phyloP scores from a whole-genome alignment of 2,329 filamentous ascomycete genomes.

The Aureobasidium zeae region DNA sequence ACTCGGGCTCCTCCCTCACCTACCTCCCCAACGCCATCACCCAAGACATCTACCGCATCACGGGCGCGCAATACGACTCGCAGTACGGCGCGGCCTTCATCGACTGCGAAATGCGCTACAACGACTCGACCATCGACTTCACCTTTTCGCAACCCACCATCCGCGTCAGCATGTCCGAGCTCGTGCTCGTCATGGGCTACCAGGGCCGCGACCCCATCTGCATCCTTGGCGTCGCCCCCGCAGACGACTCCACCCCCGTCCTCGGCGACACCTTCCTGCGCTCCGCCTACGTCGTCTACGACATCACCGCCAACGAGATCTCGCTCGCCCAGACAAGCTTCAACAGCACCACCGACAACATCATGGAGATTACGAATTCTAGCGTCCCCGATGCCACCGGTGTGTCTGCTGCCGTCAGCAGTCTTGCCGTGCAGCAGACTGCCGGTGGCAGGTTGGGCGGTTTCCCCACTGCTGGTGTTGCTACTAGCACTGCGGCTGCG shows the following conservation, averaged over 20 bases:
- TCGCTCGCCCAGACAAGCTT: constrained; percentile 53
- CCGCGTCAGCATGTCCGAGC: constrained; percentile 45
- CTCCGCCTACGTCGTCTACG: constrained; percentile 55
- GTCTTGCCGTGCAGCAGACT: constrained; percentile 34
- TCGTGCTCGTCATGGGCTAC: constrained; percentile 44
- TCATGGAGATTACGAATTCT: constrained; percentile 45
- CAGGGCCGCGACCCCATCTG: constrained; percentile 34
- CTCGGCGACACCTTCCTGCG: constrained; percentile 56
- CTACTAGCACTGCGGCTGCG: constrained; percentile 13
- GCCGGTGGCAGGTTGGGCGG: constrained; percentile 36
- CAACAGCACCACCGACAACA: constrained; percentile 43
- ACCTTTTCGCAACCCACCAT: constrained; percentile 49
- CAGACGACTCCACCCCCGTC: constrained; percentile 40
- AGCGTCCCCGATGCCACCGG: constrained; percentile 45
- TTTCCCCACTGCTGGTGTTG: constrained; percentile 5
- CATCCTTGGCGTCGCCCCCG: constrained; percentile 43
- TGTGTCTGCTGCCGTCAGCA: constrained; percentile 44
- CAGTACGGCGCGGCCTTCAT: constrained; percentile 41
- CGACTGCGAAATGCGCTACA: constrained; percentile 44
- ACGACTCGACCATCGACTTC: constrained; percentile 45
- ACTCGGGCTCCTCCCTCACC: constrained; percentile 65
- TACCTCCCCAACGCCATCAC: constrained; percentile 58
- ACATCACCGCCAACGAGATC: constrained; percentile 51
- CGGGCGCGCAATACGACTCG: constrained; percentile 35
- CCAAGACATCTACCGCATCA: constrained; percentile 32